Evolutionary conservation across 1,139 yeast species (phyloP).

Genomic region (Saccharomyces hybrid): DNA sequence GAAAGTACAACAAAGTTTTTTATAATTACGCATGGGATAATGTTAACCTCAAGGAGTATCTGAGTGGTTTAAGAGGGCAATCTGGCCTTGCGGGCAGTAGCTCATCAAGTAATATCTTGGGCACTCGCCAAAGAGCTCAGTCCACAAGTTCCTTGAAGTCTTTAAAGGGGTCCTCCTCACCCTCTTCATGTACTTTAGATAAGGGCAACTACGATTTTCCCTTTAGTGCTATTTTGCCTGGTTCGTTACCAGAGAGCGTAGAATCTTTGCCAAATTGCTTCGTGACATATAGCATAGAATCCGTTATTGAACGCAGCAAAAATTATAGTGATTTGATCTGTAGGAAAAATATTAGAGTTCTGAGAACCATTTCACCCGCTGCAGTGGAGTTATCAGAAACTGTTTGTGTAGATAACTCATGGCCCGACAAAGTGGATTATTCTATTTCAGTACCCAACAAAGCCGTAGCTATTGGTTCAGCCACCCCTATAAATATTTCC

Average conservation of each 20-base stretch:
- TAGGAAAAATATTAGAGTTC: conserved; percentile 67
- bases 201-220: conserved; percentile 90
- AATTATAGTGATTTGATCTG: conserved; percentile 48
- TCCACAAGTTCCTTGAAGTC: not conserved
- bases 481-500: conserved; percentile 59
- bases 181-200: conserved; percentile 33
- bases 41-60: conserved; percentile 38
- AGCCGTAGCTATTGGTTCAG: conserved; percentile 85
- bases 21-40: conserved; percentile 72
- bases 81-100: not conserved
- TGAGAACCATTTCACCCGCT: conserved; percentile 82
- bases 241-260: conserved; percentile 76
- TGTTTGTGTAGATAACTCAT: conserved; percentile 86
- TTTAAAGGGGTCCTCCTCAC: not conserved
- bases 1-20: conserved; percentile 49
- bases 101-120: not conserved
- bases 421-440: conserved; percentile 94
- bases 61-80: not conserved
- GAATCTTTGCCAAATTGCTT: conserved; percentile 87
- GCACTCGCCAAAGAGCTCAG: not conserved
- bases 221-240: conserved; percentile 78
- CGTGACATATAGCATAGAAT: conserved; percentile 69
- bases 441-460: conserved; percentile 78
- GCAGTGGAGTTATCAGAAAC: conserved; percentile 85
- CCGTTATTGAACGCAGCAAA: conserved; percentile 75